Evolutionary conservation across 2,329 filamentous ascomycete genomes (phyloP).

Genomic region (Trichoderma guizhouense): DNA sequence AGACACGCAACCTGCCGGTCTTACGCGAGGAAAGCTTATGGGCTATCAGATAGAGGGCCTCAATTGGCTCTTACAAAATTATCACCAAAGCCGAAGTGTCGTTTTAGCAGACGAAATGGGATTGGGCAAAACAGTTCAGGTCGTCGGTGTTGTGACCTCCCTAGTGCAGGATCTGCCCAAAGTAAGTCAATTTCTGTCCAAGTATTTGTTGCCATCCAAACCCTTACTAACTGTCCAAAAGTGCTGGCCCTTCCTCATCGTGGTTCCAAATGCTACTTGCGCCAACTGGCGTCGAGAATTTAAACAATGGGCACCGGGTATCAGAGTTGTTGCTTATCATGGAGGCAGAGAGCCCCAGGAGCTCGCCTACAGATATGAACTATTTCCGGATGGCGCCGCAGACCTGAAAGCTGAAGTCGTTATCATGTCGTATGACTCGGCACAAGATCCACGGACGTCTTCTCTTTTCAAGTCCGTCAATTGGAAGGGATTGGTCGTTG

Average conservation of each 20-base stretch:
- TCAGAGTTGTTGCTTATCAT: constrained; percentile 91
- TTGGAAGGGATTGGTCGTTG: constrained; percentile 87
- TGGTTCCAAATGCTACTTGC: constrained; percentile 92
- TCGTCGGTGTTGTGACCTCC: constrained; percentile 76
- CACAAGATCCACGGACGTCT: constrained; percentile 67
- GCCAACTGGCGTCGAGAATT: constrained; percentile 98
- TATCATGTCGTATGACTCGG: constrained; percentile 91
- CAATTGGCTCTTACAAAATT: constrained; percentile 94
- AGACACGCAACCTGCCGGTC: constrained; percentile 66
- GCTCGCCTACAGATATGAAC: constrained; percentile 76
- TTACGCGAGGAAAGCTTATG: constrained; percentile 83
- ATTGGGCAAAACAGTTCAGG: constrained; percentile 92
- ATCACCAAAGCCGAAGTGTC: constrained; percentile 75
- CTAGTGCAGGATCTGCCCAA: constrained; percentile 63
- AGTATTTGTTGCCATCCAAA: not conserved
- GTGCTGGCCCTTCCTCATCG: constrained; percentile 89
- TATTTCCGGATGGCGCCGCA: constrained; percentile 65
- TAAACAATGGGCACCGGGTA: constrained; percentile 82
- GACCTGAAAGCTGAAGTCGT: constrained; percentile 86
- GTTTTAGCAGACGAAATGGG: constrained; percentile 98
- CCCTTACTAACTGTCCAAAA: constrained; percentile 23
- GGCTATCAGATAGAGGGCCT: constrained; percentile 88
- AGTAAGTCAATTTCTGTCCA: constrained; percentile 25
- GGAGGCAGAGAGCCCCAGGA: constrained; percentile 72
- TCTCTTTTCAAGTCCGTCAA: constrained; percentile 65